phyloP scores from a whole-genome alignment of 129 eudicot species.

The Scalesia atractyloides region DNA sequence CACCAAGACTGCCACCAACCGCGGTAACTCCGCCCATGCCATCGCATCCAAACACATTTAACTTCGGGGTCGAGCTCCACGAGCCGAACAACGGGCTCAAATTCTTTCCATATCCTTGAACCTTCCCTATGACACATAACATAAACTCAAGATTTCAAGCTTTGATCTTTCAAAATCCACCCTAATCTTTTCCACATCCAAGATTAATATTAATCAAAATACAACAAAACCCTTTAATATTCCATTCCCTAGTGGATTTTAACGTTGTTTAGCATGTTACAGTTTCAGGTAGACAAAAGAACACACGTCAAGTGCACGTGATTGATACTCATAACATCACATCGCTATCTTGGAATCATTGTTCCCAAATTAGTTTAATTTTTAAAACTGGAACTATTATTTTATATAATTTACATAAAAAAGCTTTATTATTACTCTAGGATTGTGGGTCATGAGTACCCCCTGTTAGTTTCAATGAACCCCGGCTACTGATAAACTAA shows the following conservation, averaged over 20 bases:
- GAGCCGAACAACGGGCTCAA: slow-evolving; percentile 63
- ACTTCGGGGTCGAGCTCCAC: slow-evolving; percentile 57
- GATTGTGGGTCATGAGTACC: too few species aligned
- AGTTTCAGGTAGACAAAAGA: slow-evolving; percentile 25
- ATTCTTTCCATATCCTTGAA: slow-evolving; percentile 59
- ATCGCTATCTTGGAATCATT: slow-evolving; percentile 31
- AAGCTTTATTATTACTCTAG: too few species aligned
- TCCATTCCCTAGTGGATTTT: slow-evolving; percentile 22
- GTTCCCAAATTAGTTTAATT: slow-evolving; percentile 4
- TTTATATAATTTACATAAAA: not conserved
- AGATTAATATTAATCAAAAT: not conserved
- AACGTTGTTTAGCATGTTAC: slow-evolving; percentile 27
- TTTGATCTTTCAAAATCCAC: not conserved
- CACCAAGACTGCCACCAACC: slow-evolving; percentile 29
- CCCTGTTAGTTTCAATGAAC: too few species aligned
- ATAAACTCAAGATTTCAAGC: not conserved
- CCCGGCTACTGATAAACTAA: too few species aligned
- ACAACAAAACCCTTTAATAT: not conserved
- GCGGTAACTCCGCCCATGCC: slow-evolving; percentile 38
- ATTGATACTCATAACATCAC: slow-evolving; percentile 33
- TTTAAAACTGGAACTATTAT: not conserved
- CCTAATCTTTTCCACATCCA: not conserved
- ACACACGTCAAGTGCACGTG: slow-evolving; percentile 38
- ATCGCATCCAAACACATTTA: slow-evolving; percentile 56
- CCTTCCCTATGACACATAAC: slow-evolving; percentile 38